phyloP scores from a whole-genome alignment of 148 eudicot genomes.

The Suaeda aralocaspica region DNA sequence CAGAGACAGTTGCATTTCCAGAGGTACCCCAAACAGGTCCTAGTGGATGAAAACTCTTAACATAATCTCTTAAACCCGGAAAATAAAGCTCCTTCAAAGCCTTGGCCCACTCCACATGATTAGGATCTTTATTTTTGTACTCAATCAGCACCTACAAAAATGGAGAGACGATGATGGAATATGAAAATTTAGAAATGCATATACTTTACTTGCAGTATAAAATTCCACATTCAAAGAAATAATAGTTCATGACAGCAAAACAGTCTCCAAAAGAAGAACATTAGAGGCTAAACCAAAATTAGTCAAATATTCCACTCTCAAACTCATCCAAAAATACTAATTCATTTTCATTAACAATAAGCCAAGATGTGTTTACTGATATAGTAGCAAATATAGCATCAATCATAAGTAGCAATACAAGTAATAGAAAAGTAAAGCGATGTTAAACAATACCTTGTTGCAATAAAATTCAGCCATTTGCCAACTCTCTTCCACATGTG shows the following conservation, averaged over 20 bases:
- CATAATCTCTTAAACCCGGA: conserved; percentile 90
- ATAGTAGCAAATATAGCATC: no score
- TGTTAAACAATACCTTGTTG: conserved; percentile 59
- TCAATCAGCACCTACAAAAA: conserved; percentile 72
- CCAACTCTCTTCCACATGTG: conserved; percentile 99
- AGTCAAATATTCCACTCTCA: no score
- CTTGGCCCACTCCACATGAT: conserved; percentile 95
- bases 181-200: neutral
- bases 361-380: neutral
- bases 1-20: conserved; percentile 53
- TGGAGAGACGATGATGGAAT: conserved; percentile 2
- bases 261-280: neutral
- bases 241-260: neutral
- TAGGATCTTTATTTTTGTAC: conserved; percentile 79
- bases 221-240: no score
- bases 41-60: conserved; percentile 75
- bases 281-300: neutral
- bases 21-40: conserved; percentile 92
- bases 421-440: neutral
- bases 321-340: neutral
- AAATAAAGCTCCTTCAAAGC: conserved; percentile 84
- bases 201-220: neutral
- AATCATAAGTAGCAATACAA: conserved; percentile 47
- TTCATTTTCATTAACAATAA: neutral
- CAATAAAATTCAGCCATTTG: conserved; percentile 95